Conservation (phyloP, 176 grass and related monocot species). For the Triticum monococcum region DNA sequence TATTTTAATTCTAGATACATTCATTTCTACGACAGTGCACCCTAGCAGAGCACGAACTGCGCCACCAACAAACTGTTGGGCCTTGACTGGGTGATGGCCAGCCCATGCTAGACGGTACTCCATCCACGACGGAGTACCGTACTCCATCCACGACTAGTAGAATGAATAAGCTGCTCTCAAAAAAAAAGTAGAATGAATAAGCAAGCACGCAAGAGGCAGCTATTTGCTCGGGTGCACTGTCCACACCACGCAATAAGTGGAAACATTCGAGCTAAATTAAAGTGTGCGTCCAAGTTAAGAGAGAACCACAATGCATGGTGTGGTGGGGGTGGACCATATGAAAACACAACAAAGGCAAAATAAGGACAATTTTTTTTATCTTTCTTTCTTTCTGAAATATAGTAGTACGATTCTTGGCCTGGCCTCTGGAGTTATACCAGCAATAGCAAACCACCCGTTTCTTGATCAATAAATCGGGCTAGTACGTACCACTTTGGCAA, state of each 20-base stretch:
- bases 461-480: background rate
- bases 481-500: background rate
- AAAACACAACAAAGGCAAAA: background rate
- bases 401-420: background rate
- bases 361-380: background rate
- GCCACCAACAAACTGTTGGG: background rate
- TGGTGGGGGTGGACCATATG: background rate
- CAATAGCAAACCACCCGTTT: background rate
- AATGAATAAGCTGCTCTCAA: background rate
- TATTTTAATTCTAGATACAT: too few relatives aligned
- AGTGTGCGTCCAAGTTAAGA: background rate
- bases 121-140: background rate
- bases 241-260: background rate
- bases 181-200: background rate
- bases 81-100: background rate
- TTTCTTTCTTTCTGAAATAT: too few relatives aligned
- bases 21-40: too few relatives aligned
- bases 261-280: constrained; percentile 8
- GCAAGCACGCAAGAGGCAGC: background rate
- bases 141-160: background rate
- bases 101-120: background rate
- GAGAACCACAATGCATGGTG: background rate
- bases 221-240: background rate
- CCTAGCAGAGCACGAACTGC: background rate
- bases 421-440: background rate